Percentiles rank a stretch among this genome's conserved stretches.
Conservation (phyloP, 1,284 basidiomycete species). For the Nidula niveotomentosa region DNA sequence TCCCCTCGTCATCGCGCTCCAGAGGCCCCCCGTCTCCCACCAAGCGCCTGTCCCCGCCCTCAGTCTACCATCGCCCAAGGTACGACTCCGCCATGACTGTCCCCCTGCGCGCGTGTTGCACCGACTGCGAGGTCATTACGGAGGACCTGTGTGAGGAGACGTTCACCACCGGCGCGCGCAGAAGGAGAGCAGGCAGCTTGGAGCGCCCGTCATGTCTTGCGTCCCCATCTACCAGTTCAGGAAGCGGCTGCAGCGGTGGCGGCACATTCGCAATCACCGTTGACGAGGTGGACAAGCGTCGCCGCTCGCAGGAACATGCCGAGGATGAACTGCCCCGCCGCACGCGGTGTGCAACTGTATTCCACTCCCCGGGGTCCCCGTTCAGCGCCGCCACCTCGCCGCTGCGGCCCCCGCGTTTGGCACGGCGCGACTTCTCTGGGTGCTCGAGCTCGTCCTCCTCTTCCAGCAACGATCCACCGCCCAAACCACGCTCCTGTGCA, state of each 20-base stretch:
- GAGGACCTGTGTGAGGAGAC: slow-evolving; percentile 51
- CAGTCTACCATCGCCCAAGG: slow-evolving; percentile 16
- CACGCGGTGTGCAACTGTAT: slow-evolving; percentile 5
- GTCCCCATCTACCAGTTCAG: background rate
- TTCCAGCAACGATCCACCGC: background rate
- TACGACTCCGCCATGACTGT: slow-evolving; percentile 33
- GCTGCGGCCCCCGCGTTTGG: background rate
- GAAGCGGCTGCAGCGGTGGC: background rate
- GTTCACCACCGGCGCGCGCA: slow-evolving; percentile 59
- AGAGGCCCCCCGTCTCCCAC: slow-evolving; percentile 9
- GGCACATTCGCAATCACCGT: slow-evolving; percentile 41
- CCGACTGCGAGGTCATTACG: slow-evolving; percentile 46
- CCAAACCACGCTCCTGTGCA: slow-evolving; percentile 23
- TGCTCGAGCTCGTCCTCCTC: background rate
- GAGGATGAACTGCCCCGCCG: slow-evolving; percentile 12
- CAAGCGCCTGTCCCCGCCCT: slow-evolving; percentile 21
- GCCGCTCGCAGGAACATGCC: slow-evolving; percentile 33
- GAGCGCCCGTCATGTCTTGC: slow-evolving; percentile 15
- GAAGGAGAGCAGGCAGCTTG: slow-evolving; percentile 52
- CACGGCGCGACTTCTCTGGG: background rate
- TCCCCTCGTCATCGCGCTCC: slow-evolving; percentile 8
- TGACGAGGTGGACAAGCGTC: slow-evolving; percentile 61
- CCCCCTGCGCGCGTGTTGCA: slow-evolving; percentile 61
- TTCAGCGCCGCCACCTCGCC: background rate
- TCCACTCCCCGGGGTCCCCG: background rate